Evolutionary conservation across 345 rosid species (phyloP).

Genomic region (Angophora floribunda): DNA sequence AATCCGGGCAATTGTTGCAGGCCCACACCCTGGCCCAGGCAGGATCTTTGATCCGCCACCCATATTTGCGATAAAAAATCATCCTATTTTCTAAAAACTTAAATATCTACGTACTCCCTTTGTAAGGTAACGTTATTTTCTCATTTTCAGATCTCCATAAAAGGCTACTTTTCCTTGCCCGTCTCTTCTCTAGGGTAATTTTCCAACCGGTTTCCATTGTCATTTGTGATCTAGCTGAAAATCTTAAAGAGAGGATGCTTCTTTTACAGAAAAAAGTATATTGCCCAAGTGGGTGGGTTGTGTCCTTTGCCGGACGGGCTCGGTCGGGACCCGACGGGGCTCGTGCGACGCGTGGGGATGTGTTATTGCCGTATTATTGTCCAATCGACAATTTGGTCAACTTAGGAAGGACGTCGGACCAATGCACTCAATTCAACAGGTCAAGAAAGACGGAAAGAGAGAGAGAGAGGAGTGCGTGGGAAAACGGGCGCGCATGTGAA

Average conservation of each 20-base stretch:
- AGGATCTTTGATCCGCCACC: neutral
- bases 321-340: neutral
- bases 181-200: neutral
- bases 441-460: neutral
- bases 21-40: neutral
- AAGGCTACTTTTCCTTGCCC: neutral
- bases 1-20: neutral
- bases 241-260: neutral
- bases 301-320: neutral
- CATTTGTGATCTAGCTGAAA: neutral
- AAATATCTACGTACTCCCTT: neutral
- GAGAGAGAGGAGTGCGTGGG: neutral
- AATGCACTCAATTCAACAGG: neutral
- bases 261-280: neutral
- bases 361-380: neutral
- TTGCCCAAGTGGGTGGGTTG: neutral
- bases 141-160: neutral
- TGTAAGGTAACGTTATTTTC: neutral
- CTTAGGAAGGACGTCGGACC: neutral
- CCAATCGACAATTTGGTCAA: neutral
- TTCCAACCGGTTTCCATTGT: neutral
- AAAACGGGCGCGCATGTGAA: neutral
- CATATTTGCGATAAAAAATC: neutral
- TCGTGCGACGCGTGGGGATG: neutral
- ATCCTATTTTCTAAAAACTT: neutral